A percentile compares a stretch with the other conserved stretches of the same genome.
These are phyloP conservation scores for Pleurotus cornucopiae DNA, from an alignment of 768 basidiomycete species.

Conservation along the genomic window DNA sequence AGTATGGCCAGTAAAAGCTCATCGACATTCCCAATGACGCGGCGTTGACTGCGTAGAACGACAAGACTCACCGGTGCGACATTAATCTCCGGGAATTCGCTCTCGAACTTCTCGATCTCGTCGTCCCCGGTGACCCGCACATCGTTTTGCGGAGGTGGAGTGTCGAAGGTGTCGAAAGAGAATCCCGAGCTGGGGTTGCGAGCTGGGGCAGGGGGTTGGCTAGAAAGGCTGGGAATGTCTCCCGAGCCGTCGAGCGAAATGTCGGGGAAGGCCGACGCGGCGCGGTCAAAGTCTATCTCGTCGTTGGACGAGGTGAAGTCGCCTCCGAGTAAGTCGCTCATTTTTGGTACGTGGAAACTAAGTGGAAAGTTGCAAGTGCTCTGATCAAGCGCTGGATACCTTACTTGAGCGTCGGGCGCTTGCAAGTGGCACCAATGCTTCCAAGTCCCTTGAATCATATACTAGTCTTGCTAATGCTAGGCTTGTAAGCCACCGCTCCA, in stretches of 20 bases:
- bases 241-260: slow-evolving; percentile 68
- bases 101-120: slow-evolving; percentile 82
- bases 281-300: slow-evolving; percentile 77
- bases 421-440: too few relatives aligned
- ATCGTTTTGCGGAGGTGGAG: slow-evolving; percentile 38
- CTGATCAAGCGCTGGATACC: too few relatives aligned
- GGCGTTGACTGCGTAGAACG: background rate
- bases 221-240: slow-evolving; percentile 43
- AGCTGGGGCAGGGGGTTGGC: slow-evolving; percentile 27
- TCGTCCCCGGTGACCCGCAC: slow-evolving; percentile 85
- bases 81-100: slow-evolving; percentile 79
- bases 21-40: background rate
- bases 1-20: background rate
- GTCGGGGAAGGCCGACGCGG: slow-evolving; percentile 83
- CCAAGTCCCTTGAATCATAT: too few relatives aligned
- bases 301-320: slow-evolving; percentile 28
- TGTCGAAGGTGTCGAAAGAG: slow-evolving; percentile 65
- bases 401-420: too few relatives aligned
- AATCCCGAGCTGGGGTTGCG: slow-evolving; percentile 40
- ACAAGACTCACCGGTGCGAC: slow-evolving; percentile 30
- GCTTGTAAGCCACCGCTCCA: too few relatives aligned
- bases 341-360: slow-evolving; percentile 24
- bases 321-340: slow-evolving; percentile 35
- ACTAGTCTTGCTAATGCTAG: too few relatives aligned
- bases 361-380: too few relatives aligned